Base-by-base conservation (phyloP, 805 yeast genomes). In the Kluyveromyces aestuarii region DNA sequence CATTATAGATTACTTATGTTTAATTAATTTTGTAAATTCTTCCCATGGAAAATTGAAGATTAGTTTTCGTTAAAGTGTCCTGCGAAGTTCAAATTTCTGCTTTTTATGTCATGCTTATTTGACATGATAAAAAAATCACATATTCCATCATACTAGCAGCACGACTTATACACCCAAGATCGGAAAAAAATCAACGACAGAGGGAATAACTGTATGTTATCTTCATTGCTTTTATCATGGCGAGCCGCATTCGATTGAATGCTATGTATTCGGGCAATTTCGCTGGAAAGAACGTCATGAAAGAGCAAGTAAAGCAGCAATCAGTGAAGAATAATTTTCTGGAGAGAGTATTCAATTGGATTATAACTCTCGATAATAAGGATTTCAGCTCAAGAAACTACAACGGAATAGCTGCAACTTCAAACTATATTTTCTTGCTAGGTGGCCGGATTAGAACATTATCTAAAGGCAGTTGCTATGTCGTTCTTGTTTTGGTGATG, bases 381-480 rank as follows among this genome's bases (percentile, higher is more conserved):
- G 37, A 36, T 9, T 21, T 27, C 9, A 39, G 41, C 17, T 18
- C 41, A 3, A 52, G 49, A 47, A 58, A 55, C 19, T 64, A 61
- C 45, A 38, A 54, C 11, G 49, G 55, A 8, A 39, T 61, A 38
- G 60, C 66, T 1, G 27, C 44, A 3, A 54, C 56, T 6, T 57
- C 70, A 8, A 73, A 70, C 48, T 71, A 72, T 48, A 52, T 77
- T 2, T 85, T 76, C 61, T 64, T 83, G 4, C 63, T 79, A 44
- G 93, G 93, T 13, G 95, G 95, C 0, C 62, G 88, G 40, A 57
- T 81, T 13, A 67, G 82, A 33, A 66, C 75, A 0, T 59, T 73
- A 9, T 72, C 68, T 49, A 57, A 60, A 33, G 61, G 63, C 25
- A 52, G 54, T 18, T 81, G 79, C 1, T 54, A 72, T 14, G 71